Base-by-base conservation (phyloP, 1,284 basidiomycete species). In the Baeospora myosura region DNA sequence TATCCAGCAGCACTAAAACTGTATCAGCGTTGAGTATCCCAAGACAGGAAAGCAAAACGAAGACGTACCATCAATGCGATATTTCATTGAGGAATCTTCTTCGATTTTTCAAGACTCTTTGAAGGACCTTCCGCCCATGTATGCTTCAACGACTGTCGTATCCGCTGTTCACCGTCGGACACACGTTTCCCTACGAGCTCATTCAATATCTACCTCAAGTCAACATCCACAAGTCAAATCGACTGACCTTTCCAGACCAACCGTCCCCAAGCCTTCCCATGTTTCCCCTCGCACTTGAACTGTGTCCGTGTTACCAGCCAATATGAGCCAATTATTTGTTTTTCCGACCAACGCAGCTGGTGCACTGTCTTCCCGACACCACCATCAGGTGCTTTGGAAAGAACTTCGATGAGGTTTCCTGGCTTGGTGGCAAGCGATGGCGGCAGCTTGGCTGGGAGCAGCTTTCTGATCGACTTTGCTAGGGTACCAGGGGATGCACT, bases 241-340 rank as follows among this genome's bases (percentile, higher is more conserved):
- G 20, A 61, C 81, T 42, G 33, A 88, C 87, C 85, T 67, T 71
- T 76, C 86, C 87, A 90, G 42, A 76, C 70, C 8, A 88, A 60
- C 44, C 69, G 67, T 4, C 88, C 88, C 83, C 83, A 89, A 8
- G 76, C 86, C 55, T 81, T 85, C 2, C 85, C 88, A 49, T 84
- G 78, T 23, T 60, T 67, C n/a, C 84, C 82, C 50, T 79, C 77
- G 30, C 66, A 64, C 60, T 87, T 86, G 51, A 89, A 72, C 45
- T 65, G 64, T 20, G 81, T 72, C 51, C 72, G 66, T 5, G 83
- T 86, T 34, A 91, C 71, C 37, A 76, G 61, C 83, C 84, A 91
- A 54, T 76, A 85, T 44, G 76, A 82, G 22, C 74, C 69, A 36
- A 61, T 52, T 48, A 88, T 81, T 2, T 75, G 71, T 62, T 88